Conservation (phyloP, 2,329 filamentous ascomycete genomes). For the Clarireedia paspali region DNA sequence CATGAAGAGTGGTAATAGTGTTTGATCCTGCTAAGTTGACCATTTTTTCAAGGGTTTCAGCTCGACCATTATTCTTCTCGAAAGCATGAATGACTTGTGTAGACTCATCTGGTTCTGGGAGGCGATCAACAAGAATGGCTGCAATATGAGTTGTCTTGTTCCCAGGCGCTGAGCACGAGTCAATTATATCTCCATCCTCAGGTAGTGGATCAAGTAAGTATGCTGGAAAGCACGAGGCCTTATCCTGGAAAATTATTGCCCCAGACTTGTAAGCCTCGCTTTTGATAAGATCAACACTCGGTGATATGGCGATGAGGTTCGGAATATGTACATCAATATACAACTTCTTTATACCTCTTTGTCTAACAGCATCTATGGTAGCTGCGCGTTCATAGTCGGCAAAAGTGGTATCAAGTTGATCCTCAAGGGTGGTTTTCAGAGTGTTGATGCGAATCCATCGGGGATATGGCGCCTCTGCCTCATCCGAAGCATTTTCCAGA, state of each 20-base stretch:
- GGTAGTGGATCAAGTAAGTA: conserved; percentile 68
- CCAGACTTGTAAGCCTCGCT: conserved; percentile 67
- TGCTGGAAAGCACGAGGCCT: conserved; percentile 93
- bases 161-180: conserved; percentile 88
- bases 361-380: conserved; percentile 49
- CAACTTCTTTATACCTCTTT: conserved; percentile 41
- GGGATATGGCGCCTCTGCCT: conserved; percentile 49
- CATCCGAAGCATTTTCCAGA: conserved; percentile 35
- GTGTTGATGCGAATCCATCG: conserved; percentile 89
- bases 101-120: conserved; percentile 23
- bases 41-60: conserved; percentile 78
- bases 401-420: conserved; percentile 72
- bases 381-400: conserved; percentile 49
- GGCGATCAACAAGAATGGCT: conserved; percentile 50
- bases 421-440: conserved; percentile 60
- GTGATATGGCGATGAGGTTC: conserved; percentile 71
- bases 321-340: conserved; percentile 77
- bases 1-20: conserved; percentile 56
- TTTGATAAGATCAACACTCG: conserved; percentile 63
- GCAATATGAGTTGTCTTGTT: conserved; percentile 97
- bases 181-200: conserved; percentile 70
- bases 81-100: conserved; percentile 61
- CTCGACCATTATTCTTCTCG: conserved; percentile 65
- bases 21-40: conserved; percentile 67
- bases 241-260: conserved; percentile 85